Conservation (phyloP, 2,329 filamentous ascomycete genomes). For the Alternaria solani region DNA sequence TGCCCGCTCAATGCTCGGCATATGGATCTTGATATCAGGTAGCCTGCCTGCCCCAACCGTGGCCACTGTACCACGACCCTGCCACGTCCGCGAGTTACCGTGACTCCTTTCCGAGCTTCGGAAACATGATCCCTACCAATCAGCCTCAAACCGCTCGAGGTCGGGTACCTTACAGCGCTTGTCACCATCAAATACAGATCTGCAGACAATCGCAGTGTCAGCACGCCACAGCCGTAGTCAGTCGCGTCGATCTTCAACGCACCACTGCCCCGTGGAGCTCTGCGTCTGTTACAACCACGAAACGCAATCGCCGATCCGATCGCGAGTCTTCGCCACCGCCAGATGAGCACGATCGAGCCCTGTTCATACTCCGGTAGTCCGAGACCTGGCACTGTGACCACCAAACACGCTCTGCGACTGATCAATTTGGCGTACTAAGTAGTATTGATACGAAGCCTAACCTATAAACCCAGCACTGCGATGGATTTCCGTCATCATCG, state of each 20-base stretch:
- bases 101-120: not conserved
- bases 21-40: not conserved
- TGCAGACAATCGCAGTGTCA: constrained; percentile 2
- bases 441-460: too few species aligned
- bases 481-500: too few species aligned
- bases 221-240: constrained; percentile 9
- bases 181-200: constrained; percentile 7
- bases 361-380: not conserved
- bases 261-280: not conserved
- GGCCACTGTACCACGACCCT: not conserved
- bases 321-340: not conserved
- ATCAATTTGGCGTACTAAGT: not conserved
- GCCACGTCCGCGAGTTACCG: not conserved
- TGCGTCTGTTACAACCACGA: not conserved
- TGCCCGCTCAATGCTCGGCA: not conserved
- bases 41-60: not conserved
- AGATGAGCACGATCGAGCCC: not conserved
- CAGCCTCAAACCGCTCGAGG: not conserved
- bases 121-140: constrained; percentile 8
- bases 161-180: constrained; percentile 14
- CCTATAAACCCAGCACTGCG: too few species aligned
- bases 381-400: not conserved
- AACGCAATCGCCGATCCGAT: not conserved
- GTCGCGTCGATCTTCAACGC: not conserved
- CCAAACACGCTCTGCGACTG: not conserved